A percentile compares a stretch with the other conserved stretches of the same genome.
These are phyloP conservation scores for Serendipita sp. DNA, from an alignment of 768 basidiomycete genomes.

Conservation along the genomic window DNA sequence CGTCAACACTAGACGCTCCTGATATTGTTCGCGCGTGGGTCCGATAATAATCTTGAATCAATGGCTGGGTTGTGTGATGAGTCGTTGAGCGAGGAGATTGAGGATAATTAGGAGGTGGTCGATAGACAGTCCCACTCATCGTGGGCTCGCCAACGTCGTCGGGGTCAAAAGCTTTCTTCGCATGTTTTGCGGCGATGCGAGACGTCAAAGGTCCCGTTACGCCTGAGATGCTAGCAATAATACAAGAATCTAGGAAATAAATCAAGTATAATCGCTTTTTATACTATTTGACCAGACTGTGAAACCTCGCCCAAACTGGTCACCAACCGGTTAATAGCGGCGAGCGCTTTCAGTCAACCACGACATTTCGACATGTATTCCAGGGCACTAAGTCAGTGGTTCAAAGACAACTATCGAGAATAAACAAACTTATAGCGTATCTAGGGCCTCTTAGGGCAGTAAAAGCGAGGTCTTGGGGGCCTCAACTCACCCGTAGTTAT, in stretches of 20 bases:
- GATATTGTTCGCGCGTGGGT: background rate
- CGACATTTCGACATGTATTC: background rate
- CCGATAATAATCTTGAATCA: background rate
- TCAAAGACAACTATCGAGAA: background rate
- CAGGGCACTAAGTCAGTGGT: background rate
- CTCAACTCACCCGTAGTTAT: background rate
- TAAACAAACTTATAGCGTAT: background rate
- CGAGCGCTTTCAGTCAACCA: background rate
- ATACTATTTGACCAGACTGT: background rate
- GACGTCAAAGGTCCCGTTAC: background rate
- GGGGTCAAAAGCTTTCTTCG: background rate
- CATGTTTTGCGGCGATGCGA: background rate
- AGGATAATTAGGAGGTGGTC: background rate
- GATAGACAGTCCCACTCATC: background rate
- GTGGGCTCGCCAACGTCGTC: background rate
- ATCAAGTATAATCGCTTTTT: background rate
- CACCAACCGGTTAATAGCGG: background rate
- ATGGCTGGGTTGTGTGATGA: background rate
- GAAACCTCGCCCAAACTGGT: background rate
- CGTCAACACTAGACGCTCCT: background rate
- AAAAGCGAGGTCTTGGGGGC: background rate
- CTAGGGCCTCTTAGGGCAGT: background rate
- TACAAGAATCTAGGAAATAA: background rate
- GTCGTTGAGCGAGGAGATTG: background rate
- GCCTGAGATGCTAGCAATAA: background rate